Conservation (phyloP, 106 monocot genomes). For the Dactylorhiza incarnata region DNA sequence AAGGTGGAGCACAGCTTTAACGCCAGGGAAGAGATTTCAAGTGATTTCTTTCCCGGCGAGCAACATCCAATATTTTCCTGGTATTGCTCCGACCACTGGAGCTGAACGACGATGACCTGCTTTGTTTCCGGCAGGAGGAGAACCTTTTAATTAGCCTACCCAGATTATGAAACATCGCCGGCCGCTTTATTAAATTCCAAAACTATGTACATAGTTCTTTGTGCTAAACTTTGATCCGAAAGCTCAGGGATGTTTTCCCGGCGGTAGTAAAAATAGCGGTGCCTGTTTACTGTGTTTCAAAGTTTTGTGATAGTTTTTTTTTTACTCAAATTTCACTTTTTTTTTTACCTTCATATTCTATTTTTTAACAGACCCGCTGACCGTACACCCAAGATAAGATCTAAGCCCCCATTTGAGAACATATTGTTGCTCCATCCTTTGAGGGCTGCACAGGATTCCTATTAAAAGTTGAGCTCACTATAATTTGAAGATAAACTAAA, state of each 20-base stretch:
- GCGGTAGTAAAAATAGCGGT: too few relatives aligned
- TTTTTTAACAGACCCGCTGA: too few relatives aligned
- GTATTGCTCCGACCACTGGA: slow-evolving; percentile 18
- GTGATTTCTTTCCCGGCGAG: slow-evolving; percentile 19
- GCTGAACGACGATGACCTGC: neutral
- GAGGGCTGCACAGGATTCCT: too few relatives aligned
- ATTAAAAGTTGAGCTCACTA: too few relatives aligned
- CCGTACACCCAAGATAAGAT: too few relatives aligned
- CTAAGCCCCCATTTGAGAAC: too few relatives aligned
- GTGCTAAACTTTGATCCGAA: neutral
- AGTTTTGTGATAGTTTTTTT: too few relatives aligned
- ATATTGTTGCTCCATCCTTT: too few relatives aligned
- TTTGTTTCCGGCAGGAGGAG: neutral
- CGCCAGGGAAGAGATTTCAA: slow-evolving; percentile 17
- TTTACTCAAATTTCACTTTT: too few relatives aligned
- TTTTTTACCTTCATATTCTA: too few relatives aligned
- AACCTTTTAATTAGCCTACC: neutral
- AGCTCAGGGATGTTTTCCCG: neutral
- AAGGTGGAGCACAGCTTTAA: slow-evolving; percentile 7
- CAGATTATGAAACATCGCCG: neutral
- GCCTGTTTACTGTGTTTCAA: too few relatives aligned
- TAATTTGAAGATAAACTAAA: too few relatives aligned
- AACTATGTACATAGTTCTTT: neutral
- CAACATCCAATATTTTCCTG: slow-evolving; percentile 15
- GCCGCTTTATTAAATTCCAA: neutral